A percentile compares a stretch with the other conserved stretches of the same genome.
Evolutionary conservation across 208 protist species (phyloP).

Genomic region (Leishmania major): DNA sequence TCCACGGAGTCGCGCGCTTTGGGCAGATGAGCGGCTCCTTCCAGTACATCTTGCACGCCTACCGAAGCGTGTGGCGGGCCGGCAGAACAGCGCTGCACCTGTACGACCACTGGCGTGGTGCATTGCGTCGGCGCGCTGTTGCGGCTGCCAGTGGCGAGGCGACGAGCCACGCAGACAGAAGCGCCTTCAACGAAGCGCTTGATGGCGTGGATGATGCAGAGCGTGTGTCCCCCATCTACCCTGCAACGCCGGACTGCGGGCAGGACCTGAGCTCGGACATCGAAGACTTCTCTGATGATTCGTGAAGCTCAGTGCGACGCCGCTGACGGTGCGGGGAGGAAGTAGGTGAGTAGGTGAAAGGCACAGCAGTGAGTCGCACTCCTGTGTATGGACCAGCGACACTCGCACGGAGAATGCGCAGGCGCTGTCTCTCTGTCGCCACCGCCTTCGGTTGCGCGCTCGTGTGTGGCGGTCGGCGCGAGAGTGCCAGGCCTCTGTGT

Average conservation of each 20-base stretch:
- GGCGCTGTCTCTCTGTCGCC: neutral
- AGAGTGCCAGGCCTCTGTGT: neutral
- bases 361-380: neutral
- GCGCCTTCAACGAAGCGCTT: neutral
- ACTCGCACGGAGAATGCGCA: neutral
- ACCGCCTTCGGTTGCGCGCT: neutral
- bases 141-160: constrained; percentile 8
- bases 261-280: constrained; percentile 30
- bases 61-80: constrained; percentile 56
- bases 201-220: neutral
- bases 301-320: neutral
- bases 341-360: neutral
- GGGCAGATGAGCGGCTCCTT: constrained; percentile 52
- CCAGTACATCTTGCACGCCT: constrained; percentile 66
- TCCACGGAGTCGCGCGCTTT: constrained; percentile 72
- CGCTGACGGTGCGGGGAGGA: neutral
- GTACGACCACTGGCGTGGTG: constrained; percentile 87
- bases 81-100: constrained; percentile 64
- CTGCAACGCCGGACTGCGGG: neutral
- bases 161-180: neutral
- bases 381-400: neutral
- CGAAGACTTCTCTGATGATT: constrained; percentile 26
- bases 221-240: neutral
- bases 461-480: neutral
- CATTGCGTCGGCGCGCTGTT: constrained; percentile 45